Evolutionary conservation across 768 basidiomycete genomes (phyloP), one percentile per base, ranked within the genome.

Genomic region (Rhodotorula sphaerocarpa): DNA sequence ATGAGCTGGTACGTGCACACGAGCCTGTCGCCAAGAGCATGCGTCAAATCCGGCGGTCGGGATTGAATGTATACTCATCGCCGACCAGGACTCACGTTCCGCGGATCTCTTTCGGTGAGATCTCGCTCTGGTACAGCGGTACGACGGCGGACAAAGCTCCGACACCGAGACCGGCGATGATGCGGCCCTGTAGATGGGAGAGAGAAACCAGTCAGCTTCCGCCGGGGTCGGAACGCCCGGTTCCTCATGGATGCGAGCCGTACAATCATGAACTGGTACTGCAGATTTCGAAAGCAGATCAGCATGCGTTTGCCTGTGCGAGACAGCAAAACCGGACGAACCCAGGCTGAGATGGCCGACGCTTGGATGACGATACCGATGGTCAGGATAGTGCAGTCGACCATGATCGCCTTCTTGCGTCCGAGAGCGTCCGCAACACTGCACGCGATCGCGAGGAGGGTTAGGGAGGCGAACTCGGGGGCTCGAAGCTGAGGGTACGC

Each of bases 111-210:
- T 83, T 78, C 18, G 86, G 86, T 0, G 84, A 85, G 0, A 83
- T 83, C 74, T 86, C 85, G 14, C 84, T 83, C 79, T 85, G 82
- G 73, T 84, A 86, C 77, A 85, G 83, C 0, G 84, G 85, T 0
- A 86, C 83, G 12, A 82, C 83, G 36, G 84, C 83, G 46, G 81
- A 82, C 10, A 86, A 79, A 0, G 80, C 83, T 42, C 86, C 86
- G 28, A 87, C 82, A 44, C 82, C 85, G 39, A 86, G 72, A 53
- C 87, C 86, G 50, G 81, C 79, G 61, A 87, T 74, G 48, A 85
- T 77, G 31, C 85, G 44, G 30, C 43, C 55, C 53, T 43, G 44
- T 5, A 48, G 50, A 20, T 7, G 52, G 3, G 41, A n/a, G 30
- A 11, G 47, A 7, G 25, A 28, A 18, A 7, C 44, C 7, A n/a